Conservation (phyloP, 306 rosid species). For the Hippophae gyantsensis region DNA sequence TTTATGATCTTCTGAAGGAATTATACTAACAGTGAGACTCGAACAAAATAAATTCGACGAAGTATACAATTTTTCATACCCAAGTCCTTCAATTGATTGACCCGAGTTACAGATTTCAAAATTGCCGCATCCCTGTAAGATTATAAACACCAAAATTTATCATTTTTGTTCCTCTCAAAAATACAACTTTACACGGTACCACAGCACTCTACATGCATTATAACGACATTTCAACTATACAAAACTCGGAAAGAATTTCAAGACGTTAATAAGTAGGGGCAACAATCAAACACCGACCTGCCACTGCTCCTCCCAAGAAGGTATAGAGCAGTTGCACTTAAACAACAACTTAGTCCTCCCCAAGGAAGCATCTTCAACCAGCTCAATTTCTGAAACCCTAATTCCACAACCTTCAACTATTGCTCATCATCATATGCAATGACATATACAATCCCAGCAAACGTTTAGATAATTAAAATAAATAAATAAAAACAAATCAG, state of each 20-base stretch:
- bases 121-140: conserved; percentile 68
- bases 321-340: conserved; percentile 92
- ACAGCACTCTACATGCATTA: not conserved
- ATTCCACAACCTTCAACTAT: conserved; percentile 8
- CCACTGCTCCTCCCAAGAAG: conserved; percentile 97
- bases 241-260: not conserved
- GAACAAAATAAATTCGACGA: not conserved
- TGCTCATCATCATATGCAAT: not conserved
- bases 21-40: not conserved
- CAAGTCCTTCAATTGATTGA: conserved; percentile 78
- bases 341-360: conserved; percentile 91
- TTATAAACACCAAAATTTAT: not conserved
- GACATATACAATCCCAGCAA: not conserved
- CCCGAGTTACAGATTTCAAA: conserved; percentile 75
- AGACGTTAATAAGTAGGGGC: not conserved
- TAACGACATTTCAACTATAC: too few species aligned
- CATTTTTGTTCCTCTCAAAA: not conserved
- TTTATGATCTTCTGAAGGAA: not conserved
- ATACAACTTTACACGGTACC: not conserved
- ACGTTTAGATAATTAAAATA: not conserved
- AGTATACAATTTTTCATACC: conserved; percentile 35
- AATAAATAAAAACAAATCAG: not conserved
- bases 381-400: conserved; percentile 8
- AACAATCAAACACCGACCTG: conserved; percentile 34
- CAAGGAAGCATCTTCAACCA: conserved; percentile 65